phyloP scores from a whole-genome alignment of 2,329 filamentous ascomycete species.

The Aspergillus sp. region DNA sequence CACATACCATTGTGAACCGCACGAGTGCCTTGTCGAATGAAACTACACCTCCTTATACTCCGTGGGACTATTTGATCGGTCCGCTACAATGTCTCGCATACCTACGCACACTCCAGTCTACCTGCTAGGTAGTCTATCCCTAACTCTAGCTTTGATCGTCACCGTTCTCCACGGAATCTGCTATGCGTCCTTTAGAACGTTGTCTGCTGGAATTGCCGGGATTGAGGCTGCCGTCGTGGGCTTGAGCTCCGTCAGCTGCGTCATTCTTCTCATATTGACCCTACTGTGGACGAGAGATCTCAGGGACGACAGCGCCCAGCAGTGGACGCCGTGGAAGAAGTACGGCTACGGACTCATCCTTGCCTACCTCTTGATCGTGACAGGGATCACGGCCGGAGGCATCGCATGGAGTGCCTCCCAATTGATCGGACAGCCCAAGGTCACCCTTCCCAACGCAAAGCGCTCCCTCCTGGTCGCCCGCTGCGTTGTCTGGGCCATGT shows the following conservation, averaged over 20 bases:
- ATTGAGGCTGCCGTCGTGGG: conserved; percentile 24
- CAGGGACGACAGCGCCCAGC: conserved; percentile 7
- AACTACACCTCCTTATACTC: not conserved
- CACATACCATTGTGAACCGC: no score
- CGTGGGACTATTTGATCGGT: not conserved
- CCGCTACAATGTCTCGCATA: not conserved
- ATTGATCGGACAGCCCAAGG: conserved; percentile 7
- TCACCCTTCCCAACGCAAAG: not conserved
- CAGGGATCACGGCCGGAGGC: conserved; percentile 26
- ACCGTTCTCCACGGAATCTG: conserved; percentile 31
- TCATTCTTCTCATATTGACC: conserved; percentile 18
- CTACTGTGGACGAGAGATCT: conserved; percentile 19
- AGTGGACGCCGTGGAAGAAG: conserved; percentile 19
- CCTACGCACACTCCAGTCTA: conserved; percentile 12
- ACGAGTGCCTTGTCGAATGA: no score
- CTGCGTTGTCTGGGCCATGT: conserved; percentile 35
- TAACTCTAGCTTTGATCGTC: conserved; percentile 23
- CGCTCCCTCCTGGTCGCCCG: conserved; percentile 33
- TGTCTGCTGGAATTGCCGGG: conserved; percentile 13
- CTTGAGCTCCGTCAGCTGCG: conserved; percentile 27
- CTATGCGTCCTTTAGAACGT: conserved; percentile 21
- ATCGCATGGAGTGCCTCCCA: conserved; percentile 23
- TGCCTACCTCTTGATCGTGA: conserved; percentile 26
- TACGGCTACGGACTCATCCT: conserved; percentile 17
- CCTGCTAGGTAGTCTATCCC: conserved; percentile 23